A percentile compares a stretch with the other conserved stretches of the same genome.
Conservation (phyloP, 495 filamentous ascomycete genomes). For the Hyaloscypha hepaticicola region DNA sequence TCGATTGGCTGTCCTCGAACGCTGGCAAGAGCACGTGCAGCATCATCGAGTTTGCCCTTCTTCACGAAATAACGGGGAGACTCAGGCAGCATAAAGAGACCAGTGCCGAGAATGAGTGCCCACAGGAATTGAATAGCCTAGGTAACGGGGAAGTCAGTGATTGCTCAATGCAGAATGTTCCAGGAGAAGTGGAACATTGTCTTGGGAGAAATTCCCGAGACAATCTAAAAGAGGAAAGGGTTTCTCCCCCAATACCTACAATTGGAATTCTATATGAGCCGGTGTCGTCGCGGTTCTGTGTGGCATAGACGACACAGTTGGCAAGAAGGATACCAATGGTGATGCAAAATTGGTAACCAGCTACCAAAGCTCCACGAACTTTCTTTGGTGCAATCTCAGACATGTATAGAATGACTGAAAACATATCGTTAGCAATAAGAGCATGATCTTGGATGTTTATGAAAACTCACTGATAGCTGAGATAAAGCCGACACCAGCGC, state of each 20-base stretch:
- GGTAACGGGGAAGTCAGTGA: no score
- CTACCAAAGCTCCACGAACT: slow-evolving; percentile 66
- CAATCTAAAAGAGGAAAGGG: no score
- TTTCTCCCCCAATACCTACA: no score
- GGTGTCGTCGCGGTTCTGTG: slow-evolving; percentile 55
- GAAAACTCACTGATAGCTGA: slow-evolving; percentile 60
- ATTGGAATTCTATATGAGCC: slow-evolving; percentile 71
- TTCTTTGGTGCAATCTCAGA: slow-evolving; percentile 62
- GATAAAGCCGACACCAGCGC: slow-evolving; percentile 77
- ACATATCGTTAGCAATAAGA: slow-evolving; percentile 1
- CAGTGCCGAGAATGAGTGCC: slow-evolving; percentile 62
- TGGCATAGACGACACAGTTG: slow-evolving; percentile 68
- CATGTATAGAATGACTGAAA: slow-evolving; percentile 55
- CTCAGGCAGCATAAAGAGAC: slow-evolving; percentile 76
- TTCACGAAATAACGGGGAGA: slow-evolving; percentile 82
- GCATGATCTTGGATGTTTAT: slow-evolving; percentile 3
- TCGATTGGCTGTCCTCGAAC: slow-evolving; percentile 67
- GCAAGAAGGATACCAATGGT: slow-evolving; percentile 72
- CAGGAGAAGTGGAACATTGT: no score
- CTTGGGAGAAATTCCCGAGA: no score
- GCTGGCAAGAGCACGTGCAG: slow-evolving; percentile 59
- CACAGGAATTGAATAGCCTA: slow-evolving; percentile 64
- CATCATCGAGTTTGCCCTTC: slow-evolving; percentile 61
- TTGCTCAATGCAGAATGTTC: no score
- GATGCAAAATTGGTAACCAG: slow-evolving; percentile 69